Percentiles rank a stretch among this genome's conserved stretches.
phyloP scores from a whole-genome alignment of 139 green algal species.

The Eudorina sp. region DNA sequence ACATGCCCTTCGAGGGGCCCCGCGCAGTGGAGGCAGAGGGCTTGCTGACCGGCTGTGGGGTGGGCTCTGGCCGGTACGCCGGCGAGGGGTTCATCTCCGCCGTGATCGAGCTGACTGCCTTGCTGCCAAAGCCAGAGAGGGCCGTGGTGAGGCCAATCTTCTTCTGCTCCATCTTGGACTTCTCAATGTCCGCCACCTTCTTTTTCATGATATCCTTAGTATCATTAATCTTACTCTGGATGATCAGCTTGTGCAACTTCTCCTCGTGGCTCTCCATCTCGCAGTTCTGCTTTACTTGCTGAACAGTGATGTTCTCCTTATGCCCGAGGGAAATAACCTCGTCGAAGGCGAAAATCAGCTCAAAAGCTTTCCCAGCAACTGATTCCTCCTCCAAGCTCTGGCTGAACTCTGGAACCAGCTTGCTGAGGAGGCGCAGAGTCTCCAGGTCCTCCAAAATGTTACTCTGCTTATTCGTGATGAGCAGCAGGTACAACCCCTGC shows the following conservation, averaged over 20 bases:
- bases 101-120: neutral
- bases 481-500: constrained; percentile 95
- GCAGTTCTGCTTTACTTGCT: constrained; percentile 94
- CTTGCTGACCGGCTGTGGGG: neutral
- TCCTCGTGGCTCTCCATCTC: constrained; percentile 99
- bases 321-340: constrained; percentile 96
- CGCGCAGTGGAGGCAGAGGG: constrained; percentile 17
- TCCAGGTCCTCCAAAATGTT: constrained; percentile 99
- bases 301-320: constrained; percentile 92
- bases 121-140: constrained; percentile 50
- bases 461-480: constrained; percentile 98
- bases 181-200: constrained; percentile 96
- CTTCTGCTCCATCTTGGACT: constrained; percentile 87
- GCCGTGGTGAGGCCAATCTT: constrained; percentile 33
- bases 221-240: constrained; percentile 85
- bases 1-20: constrained; percentile 75
- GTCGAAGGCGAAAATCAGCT: constrained; percentile 99
- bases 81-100: constrained; percentile 4
- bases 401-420: constrained; percentile 94
- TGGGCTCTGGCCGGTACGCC: constrained; percentile 5
- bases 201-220: constrained; percentile 96
- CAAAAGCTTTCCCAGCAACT: constrained; percentile 87
- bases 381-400: constrained; percentile 88
- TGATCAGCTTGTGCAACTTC: constrained; percentile 99
- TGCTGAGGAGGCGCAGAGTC: constrained; percentile 95